Evolutionary conservation across 495 filamentous ascomycete genomes (phyloP).

Genomic region (Penicillium fimorum): DNA sequence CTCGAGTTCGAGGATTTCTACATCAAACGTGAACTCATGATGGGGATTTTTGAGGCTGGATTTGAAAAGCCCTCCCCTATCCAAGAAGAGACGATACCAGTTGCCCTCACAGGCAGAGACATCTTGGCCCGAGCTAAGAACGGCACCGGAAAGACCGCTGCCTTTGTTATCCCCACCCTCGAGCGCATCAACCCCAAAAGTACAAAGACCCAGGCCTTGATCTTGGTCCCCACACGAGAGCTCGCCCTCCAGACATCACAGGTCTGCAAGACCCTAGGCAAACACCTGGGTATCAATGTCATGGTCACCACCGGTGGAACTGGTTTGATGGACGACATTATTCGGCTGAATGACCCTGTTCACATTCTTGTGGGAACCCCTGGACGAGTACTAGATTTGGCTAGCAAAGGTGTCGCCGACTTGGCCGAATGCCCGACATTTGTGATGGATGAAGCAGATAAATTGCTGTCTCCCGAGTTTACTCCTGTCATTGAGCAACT

Average conservation of each 20-base stretch:
- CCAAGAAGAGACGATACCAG: conserved; percentile 97
- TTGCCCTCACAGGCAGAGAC: conserved; percentile 91
- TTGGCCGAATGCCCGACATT: conserved; percentile 96
- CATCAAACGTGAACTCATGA: conserved; percentile 89
- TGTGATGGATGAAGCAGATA: conserved; percentile 99
- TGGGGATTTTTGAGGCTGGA: conserved; percentile 98
- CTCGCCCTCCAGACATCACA: conserved; percentile 98
- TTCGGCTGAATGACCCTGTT: conserved; percentile 87
- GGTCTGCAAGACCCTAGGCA: conserved; percentile 96
- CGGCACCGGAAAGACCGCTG: conserved; percentile 96
- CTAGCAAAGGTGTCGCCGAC: conserved; percentile 92
- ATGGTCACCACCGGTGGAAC: conserved; percentile 99
- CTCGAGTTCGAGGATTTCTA: conserved; percentile 96
- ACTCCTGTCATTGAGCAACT: conserved; percentile 96
- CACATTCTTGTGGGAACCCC: conserved; percentile 98
- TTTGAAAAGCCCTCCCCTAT: conserved; percentile 99
- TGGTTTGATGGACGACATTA: conserved; percentile 91
- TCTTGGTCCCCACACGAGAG: conserved; percentile 95
- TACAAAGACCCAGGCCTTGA: conserved; percentile 90
- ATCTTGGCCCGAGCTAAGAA: conserved; percentile 97
- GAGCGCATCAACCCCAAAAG: conserved; percentile 95
- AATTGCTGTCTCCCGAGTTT: conserved; percentile 93
- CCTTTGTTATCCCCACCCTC: conserved; percentile 94
- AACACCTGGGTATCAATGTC: conserved; percentile 94
- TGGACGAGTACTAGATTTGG: conserved; percentile 89